Evolutionary conservation across 352 stramenopile species (phyloP), one percentile per base, ranked within the genome.

Genomic region (Globisporangium echinulatum): DNA sequence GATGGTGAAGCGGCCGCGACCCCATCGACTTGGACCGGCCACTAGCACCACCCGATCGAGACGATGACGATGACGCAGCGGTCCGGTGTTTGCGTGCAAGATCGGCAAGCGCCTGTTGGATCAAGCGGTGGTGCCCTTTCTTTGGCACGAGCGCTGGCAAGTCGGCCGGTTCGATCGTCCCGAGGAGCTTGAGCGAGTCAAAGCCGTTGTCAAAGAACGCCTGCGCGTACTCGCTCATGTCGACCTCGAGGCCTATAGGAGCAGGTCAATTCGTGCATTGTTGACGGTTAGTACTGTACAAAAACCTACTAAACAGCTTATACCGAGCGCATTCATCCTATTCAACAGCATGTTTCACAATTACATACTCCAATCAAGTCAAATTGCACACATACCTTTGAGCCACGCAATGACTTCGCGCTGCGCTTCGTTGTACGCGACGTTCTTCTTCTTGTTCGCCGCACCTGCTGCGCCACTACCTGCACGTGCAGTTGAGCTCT

Each of bases 141-240:
- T 95, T 95, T 15, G 85, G 85, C 5, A 95, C 77, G 52, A 95
- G 67, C 3, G 63, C 68, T 13, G 83, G 77, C 38, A 95, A 53
- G 54, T 95, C 85, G 1, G 68, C 68, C 33, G 87, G 72, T 59
- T 89, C 82, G 36, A 95, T 86, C 4, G 77, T 82, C 52, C 77
- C 85, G 9, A 95, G 67, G 33, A 93, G 67, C 64, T 95, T 91
- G 58, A 95, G 85, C 54, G 83, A 92, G 58, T 95, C 85, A 50
- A 95, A 95, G 1, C 85, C 83, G 54, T 95, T 93, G 52, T 93
- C 85, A 47, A 95, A 92, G 61, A 95, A 92, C 36, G 83, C 74
- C 13, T 72, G 69, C n/a, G 75, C 80, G 59, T 95, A 95, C 52
- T 85, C 71, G 37, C 82, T 92, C 85, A 95, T 95, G 59, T 93